phyloP scores from a whole-genome alignment of 371 early-diverging fungal species.

The Batkoa obscura region DNA sequence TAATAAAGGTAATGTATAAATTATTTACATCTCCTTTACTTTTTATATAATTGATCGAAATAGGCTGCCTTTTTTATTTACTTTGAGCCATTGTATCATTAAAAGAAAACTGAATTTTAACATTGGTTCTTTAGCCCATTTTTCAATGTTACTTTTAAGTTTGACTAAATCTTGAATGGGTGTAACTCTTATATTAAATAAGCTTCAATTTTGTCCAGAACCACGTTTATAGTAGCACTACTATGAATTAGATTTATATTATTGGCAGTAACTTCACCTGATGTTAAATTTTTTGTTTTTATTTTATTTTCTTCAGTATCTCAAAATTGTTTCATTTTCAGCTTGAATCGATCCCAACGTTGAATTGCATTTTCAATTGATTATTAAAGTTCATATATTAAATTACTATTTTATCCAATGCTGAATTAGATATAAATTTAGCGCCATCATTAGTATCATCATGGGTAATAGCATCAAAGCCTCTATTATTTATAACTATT shows the following conservation, averaged over 20 bases:
- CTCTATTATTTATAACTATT: background rate
- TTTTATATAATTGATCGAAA: background rate
- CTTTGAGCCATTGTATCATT: background rate
- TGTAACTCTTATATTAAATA: slow-evolving; percentile 53
- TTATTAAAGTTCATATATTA: background rate
- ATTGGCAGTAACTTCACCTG: slow-evolving; percentile 58
- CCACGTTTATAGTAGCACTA: slow-evolving; percentile 40
- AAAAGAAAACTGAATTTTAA: slow-evolving; percentile 27
- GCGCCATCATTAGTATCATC: slow-evolving; percentile 62
- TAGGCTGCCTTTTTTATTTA: background rate
- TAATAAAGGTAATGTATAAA: too few relatives aligned
- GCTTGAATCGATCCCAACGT: background rate
- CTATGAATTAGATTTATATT: slow-evolving; percentile 19
- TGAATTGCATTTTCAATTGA: background rate
- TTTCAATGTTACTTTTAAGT: slow-evolving; percentile 25
- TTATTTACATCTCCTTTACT: background rate
- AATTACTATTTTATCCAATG: slow-evolving; percentile 33
- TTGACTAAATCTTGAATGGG: slow-evolving; percentile 30
- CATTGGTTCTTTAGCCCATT: background rate
- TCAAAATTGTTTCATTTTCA: slow-evolving; percentile 16
- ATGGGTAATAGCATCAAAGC: slow-evolving; percentile 21
- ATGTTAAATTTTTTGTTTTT: slow-evolving; percentile 16
- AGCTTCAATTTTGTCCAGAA: slow-evolving; percentile 34
- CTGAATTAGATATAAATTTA: slow-evolving; percentile 42
- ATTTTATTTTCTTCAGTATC: slow-evolving; percentile 26